phyloP scores from a whole-genome alignment of 768 basidiomycete genomes.

The Collybiopsis luxurians region DNA sequence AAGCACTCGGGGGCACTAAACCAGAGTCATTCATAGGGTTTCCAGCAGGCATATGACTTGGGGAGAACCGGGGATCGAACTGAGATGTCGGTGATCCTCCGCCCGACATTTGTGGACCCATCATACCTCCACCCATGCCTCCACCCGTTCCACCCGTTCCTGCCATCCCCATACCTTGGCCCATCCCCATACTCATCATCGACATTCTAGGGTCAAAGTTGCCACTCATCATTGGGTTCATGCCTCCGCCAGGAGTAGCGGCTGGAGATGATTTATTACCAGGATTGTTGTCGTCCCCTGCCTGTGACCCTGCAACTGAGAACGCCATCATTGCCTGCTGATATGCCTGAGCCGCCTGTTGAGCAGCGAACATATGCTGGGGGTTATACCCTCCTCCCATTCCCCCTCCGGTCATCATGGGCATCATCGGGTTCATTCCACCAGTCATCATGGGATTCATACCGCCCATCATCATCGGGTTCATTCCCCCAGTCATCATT shows the following conservation, averaged over 20 bases:
- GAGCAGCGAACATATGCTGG: constrained; percentile 84
- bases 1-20: constrained; percentile 34
- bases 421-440: constrained; percentile 46
- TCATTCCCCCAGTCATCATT: constrained; percentile 39
- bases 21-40: constrained; percentile 24
- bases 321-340: constrained; percentile 88
- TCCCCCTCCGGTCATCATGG: constrained; percentile 29
- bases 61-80: constrained; percentile 59
- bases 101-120: constrained; percentile 47
- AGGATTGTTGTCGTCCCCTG: constrained; percentile 45
- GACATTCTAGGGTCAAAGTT: constrained; percentile 76
- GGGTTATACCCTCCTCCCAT: constrained; percentile 63
- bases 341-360: constrained; percentile 79
- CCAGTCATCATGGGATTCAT: constrained; percentile 21
- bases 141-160: constrained; percentile 45
- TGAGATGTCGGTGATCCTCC: constrained; percentile 63
- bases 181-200: constrained; percentile 60
- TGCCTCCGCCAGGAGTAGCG: constrained; percentile 15
- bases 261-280: neutral
- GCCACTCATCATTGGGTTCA: constrained; percentile 60
- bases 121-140: constrained; percentile 40
- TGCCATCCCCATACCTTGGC: constrained; percentile 54
- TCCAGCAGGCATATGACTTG: constrained; percentile 24
- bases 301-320: constrained; percentile 71
- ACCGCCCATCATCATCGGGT: constrained; percentile 7